phyloP scores from a whole-genome alignment of 129 eudicot genomes.

The Glebionis coronaria region DNA sequence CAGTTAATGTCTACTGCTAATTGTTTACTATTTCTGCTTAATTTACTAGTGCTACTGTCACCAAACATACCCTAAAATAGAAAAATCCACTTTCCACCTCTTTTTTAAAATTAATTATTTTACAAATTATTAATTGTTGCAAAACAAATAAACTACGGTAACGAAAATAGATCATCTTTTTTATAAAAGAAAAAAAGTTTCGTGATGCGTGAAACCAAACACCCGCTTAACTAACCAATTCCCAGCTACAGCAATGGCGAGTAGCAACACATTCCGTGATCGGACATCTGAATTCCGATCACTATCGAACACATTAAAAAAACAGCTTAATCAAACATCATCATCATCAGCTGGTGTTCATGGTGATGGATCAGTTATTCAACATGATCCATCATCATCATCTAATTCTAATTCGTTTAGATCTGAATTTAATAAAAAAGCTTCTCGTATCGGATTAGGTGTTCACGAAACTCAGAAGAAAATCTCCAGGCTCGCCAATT shows the following conservation, averaged over 20 bases:
- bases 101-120: too few relatives aligned
- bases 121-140: too few relatives aligned
- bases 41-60: not conserved
- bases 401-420: constrained; percentile 28
- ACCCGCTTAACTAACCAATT: too few relatives aligned
- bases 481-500: constrained; percentile 51
- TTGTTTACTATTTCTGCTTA: too few relatives aligned
- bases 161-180: too few relatives aligned
- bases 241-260: constrained; percentile 38
- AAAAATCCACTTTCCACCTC: too few relatives aligned
- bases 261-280: constrained; percentile 55
- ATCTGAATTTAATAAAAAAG: constrained; percentile 68
- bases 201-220: too few relatives aligned
- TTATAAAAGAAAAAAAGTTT: too few relatives aligned
- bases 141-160: too few relatives aligned
- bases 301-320: constrained; percentile 33
- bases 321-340: too few relatives aligned
- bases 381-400: constrained; percentile 30
- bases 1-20: too few relatives aligned
- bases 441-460: constrained; percentile 62
- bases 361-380: constrained; percentile 29
- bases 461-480: constrained; percentile 67
- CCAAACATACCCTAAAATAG: too few relatives aligned
- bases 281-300: constrained; percentile 80
- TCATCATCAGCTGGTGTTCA: constrained; percentile 39